phyloP scores from a whole-genome alignment of 192 early-diverging fungal genomes.

The Umbelopsis vinacea region DNA sequence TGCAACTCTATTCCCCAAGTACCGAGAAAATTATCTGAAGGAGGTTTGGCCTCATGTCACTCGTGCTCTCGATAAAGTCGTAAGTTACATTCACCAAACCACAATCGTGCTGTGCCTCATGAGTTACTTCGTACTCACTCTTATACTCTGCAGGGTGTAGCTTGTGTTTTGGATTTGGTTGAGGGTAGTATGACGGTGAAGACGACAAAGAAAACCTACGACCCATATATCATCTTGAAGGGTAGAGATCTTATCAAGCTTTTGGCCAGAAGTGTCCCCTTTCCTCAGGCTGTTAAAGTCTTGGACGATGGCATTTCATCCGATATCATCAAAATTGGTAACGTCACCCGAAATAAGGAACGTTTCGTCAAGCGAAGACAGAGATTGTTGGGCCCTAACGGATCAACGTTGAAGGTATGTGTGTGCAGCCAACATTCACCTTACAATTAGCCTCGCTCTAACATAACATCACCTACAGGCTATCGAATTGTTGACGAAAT shows the following conservation, averaged over 20 bases:
- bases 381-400: constrained; percentile 91
- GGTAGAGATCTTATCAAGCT: constrained; percentile 95
- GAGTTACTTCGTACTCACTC: not conserved
- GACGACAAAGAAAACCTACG: constrained; percentile 94
- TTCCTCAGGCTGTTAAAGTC: constrained; percentile 88
- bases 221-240: constrained; percentile 94
- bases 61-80: constrained; percentile 74
- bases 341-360: constrained; percentile 94
- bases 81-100: constrained; percentile 29
- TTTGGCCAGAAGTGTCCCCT: constrained; percentile 91
- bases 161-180: constrained; percentile 90
- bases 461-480: constrained; percentile 53
- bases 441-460: not conserved
- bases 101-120: not conserved
- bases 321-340: constrained; percentile 98
- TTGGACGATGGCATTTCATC: constrained; percentile 91
- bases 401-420: constrained; percentile 86
- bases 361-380: constrained; percentile 97
- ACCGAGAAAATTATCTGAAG: constrained; percentile 91
- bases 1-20: constrained; percentile 98
- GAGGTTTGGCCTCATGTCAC: constrained; percentile 93
- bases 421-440: not conserved
- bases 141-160: constrained; percentile 66
- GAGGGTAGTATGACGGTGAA: constrained; percentile 98
- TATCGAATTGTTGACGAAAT: constrained; percentile 92